Evolutionary conservation across 495 filamentous ascomycete genomes (phyloP).

Genomic region (Clavariopsis aquatica): DNA sequence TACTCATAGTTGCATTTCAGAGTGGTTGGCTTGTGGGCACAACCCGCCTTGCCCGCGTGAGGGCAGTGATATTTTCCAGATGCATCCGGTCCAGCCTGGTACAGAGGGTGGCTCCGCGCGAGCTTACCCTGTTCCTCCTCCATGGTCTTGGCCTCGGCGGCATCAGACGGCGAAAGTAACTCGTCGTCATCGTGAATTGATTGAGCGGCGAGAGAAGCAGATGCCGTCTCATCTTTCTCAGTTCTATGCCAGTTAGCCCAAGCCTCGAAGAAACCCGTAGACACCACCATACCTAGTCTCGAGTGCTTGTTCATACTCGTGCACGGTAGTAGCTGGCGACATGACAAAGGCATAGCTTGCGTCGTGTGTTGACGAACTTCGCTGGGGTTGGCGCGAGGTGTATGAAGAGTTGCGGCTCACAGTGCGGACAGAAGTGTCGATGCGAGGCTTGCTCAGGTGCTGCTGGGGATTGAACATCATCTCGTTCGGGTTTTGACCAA

Average conservation of each 20-base stretch:
- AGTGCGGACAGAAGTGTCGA: conserved; percentile 24
- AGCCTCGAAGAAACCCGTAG: background rate
- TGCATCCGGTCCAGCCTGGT: conserved; percentile 65
- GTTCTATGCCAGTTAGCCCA: background rate
- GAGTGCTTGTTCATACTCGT: conserved; percentile 17
- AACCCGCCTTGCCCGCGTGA: conserved; percentile 70
- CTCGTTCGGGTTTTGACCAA: conserved; percentile 14
- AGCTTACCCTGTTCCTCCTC: conserved; percentile 36
- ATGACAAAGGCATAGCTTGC: conserved; percentile 10
- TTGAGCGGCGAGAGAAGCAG: conserved; percentile 12
- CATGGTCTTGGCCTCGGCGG: conserved; percentile 25
- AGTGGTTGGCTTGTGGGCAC: conserved; percentile 82
- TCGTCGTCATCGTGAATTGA: conserved; percentile 35
- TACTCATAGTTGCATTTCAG: conserved; percentile 98
- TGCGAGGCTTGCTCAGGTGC: conserved; percentile 2
- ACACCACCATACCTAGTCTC: conserved; percentile 25
- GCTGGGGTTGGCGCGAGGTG: background rate
- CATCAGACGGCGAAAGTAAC: conserved; percentile 16
- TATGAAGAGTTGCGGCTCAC: conserved; percentile 11
- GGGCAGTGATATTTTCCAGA: conserved; percentile 92
- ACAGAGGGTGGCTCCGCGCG: conserved; percentile 75
- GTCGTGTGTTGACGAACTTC: conserved; percentile 14
- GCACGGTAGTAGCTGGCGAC: conserved; percentile 10
- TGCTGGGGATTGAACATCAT: conserved; percentile 12
- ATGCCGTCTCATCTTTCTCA: conserved; percentile 22